Evolutionary conservation across 1,284 basidiomycete species (phyloP).

Genomic region (Rhodotorula glutinis): DNA sequence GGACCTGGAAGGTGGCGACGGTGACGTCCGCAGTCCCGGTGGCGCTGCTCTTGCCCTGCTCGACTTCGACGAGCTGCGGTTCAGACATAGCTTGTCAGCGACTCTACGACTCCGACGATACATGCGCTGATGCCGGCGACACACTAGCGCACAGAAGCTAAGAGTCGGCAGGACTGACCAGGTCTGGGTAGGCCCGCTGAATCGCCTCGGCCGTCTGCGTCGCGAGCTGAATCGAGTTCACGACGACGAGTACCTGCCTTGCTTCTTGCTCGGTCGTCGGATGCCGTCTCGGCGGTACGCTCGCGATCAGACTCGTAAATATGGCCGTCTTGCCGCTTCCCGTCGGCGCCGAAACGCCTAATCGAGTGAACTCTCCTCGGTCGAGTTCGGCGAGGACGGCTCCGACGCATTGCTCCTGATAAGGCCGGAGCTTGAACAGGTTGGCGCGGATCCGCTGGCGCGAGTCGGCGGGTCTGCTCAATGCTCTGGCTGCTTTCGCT

Average conservation of each 20-base stretch:
- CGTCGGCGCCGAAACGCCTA: slow-evolving; percentile 67
- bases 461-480: background rate
- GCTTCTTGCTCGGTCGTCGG: slow-evolving; percentile 48
- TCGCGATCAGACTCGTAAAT: slow-evolving; percentile 69
- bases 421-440: slow-evolving; percentile 57
- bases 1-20: slow-evolving; percentile 36
- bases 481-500: no score
- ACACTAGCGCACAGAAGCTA: background rate
- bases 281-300: slow-evolving; percentile 18
- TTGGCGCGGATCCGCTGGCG: background rate
- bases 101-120: no score
- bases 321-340: slow-evolving; percentile 89
- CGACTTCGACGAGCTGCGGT: slow-evolving; percentile 69
- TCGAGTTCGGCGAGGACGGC: slow-evolving; percentile 71
- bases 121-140: background rate
- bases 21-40: slow-evolving; percentile 77
- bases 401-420: slow-evolving; percentile 80
- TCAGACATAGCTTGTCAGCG: background rate
- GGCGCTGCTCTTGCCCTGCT: slow-evolving; percentile 80
- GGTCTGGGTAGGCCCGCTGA: slow-evolving; percentile 63
- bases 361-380: slow-evolving; percentile 50
- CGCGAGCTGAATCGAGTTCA: slow-evolving; percentile 83
- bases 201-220: slow-evolving; percentile 79
- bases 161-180: slow-evolving; percentile 43
- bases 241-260: slow-evolving; percentile 70